Evolutionary conservation across 805 yeast species (phyloP).

Genomic region (Lachancea fermentati): DNA sequence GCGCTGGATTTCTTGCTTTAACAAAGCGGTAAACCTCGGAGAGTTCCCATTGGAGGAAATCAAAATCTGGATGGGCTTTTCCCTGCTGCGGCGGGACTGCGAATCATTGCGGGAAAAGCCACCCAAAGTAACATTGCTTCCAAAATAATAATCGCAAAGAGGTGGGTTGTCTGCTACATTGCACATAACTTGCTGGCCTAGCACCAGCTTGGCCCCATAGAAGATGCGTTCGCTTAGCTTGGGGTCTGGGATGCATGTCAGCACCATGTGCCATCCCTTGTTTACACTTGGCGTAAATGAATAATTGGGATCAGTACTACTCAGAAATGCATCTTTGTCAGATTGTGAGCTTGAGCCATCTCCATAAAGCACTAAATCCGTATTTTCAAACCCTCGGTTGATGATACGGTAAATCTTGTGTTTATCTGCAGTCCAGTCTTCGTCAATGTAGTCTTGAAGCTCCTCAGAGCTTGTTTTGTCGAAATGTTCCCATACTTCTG

Average conservation of each 20-base stretch:
- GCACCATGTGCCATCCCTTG: constrained; percentile 24
- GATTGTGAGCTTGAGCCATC: constrained; percentile 4
- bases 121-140: constrained; percentile 27
- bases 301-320: background rate
- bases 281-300: constrained; percentile 1
- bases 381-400: constrained; percentile 11
- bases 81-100: background rate
- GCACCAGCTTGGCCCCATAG: constrained; percentile 16
- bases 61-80: constrained; percentile 6
- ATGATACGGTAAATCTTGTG: constrained; percentile 16
- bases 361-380: constrained; percentile 16
- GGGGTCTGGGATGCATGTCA: constrained; percentile 29
- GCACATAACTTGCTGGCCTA: constrained; percentile 27
- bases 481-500: constrained; percentile 10
- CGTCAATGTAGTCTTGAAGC: constrained; percentile 7
- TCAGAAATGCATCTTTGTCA: constrained; percentile 1
- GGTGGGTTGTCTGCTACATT: constrained; percentile 34
- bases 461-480: constrained; percentile 6
- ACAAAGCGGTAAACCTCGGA: constrained; percentile 30
- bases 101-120: constrained; percentile 1
- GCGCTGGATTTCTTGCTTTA: constrained; percentile 24
- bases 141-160: constrained; percentile 33
- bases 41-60: constrained; percentile 24
- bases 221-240: constrained; percentile 21
- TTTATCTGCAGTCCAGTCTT: constrained; percentile 13